These are phyloP conservation scores for Candida tibetensis DNA, from an alignment of 805 yeast genomes.

Conservation along the genomic window DNA sequence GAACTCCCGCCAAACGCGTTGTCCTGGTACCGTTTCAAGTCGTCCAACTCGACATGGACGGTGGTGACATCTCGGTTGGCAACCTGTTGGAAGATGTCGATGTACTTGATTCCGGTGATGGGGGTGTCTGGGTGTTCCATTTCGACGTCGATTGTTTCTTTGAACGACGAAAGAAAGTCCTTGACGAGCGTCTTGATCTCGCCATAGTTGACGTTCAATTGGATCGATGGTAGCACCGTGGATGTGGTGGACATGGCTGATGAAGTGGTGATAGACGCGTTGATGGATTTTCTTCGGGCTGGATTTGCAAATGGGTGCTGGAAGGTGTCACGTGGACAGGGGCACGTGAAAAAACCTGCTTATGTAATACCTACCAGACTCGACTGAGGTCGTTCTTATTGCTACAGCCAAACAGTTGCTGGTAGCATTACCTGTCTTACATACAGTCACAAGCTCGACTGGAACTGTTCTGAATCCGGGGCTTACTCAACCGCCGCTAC, in stretches of 20 bases:
- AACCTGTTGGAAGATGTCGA: slow-evolving; percentile 67
- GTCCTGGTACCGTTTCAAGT: slow-evolving; percentile 67
- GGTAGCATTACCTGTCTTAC: no score
- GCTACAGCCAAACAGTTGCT: no score
- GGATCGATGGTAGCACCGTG: slow-evolving; percentile 58
- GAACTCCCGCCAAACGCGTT: slow-evolving; percentile 22
- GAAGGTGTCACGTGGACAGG: no score
- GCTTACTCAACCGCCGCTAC: no score
- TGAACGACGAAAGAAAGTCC: slow-evolving; percentile 69
- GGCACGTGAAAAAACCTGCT: no score
- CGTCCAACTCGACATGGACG: slow-evolving; percentile 77
- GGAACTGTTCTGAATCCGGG: no score
- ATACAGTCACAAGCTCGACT: no score
- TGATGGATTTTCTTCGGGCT: no score
- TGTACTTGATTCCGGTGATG: slow-evolving; percentile 51
- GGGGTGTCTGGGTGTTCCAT: background rate
- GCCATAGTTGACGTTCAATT: slow-evolving; percentile 69
- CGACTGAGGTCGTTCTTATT: no score
- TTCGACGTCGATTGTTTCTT: slow-evolving; percentile 25
- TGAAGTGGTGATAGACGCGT: background rate
- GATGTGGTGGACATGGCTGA: slow-evolving; percentile 19
- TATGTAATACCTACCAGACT: no score
- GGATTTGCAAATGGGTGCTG: no score
- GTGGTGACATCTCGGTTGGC: slow-evolving; percentile 80
- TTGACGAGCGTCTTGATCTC: slow-evolving; percentile 55